Percentiles rank a stretch among this genome's conserved stretches.
phyloP scores from a whole-genome alignment of 2,329 filamentous ascomycete genomes.

The Grosmannia clavigera region DNA sequence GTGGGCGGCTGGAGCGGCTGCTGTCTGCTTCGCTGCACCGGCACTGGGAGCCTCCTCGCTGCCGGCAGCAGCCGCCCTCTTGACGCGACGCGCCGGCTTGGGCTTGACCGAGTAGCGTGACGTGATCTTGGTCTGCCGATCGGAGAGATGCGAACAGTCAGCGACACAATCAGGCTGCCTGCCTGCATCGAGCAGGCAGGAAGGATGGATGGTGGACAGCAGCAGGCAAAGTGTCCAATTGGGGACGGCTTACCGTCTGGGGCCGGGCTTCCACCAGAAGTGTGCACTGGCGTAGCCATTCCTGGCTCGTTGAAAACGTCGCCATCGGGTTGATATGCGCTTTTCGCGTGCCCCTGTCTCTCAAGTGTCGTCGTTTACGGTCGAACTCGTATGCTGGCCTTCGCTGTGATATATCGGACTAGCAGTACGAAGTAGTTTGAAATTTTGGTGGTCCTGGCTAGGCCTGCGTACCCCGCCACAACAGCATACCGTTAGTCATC shows the following conservation, averaged over 20 bases:
- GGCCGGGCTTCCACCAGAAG: slow-evolving; percentile 80
- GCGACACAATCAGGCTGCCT: neutral
- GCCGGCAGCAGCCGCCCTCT: slow-evolving; percentile 13
- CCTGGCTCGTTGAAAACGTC: slow-evolving; percentile 67
- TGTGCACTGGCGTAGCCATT: slow-evolving; percentile 82
- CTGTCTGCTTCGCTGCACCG: slow-evolving; percentile 16
- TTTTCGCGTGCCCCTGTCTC: neutral
- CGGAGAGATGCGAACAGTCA: neutral
- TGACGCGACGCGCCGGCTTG: slow-evolving; percentile 14
- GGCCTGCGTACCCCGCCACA: neutral
- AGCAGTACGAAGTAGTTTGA: neutral
- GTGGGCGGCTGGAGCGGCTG: slow-evolving; percentile 14
- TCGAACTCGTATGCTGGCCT: neutral
- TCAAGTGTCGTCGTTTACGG: neutral
- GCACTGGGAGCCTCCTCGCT: slow-evolving; percentile 6
- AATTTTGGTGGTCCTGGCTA: neutral
- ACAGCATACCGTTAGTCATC: neutral
- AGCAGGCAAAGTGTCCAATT: neutral
- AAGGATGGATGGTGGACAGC: neutral
- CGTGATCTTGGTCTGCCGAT: slow-evolving; percentile 67
- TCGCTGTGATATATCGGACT: neutral
- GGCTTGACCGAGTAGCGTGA: slow-evolving; percentile 74
- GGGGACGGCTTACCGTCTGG: slow-evolving; percentile 50
- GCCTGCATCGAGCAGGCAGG: neutral
- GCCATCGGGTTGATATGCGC: slow-evolving; percentile 48